Percentiles rank a stretch among this genome's conserved stretches.
Evolutionary conservation across 139 green algal species (phyloP).

Genomic region (Cymbomonas tetramitiformis): DNA sequence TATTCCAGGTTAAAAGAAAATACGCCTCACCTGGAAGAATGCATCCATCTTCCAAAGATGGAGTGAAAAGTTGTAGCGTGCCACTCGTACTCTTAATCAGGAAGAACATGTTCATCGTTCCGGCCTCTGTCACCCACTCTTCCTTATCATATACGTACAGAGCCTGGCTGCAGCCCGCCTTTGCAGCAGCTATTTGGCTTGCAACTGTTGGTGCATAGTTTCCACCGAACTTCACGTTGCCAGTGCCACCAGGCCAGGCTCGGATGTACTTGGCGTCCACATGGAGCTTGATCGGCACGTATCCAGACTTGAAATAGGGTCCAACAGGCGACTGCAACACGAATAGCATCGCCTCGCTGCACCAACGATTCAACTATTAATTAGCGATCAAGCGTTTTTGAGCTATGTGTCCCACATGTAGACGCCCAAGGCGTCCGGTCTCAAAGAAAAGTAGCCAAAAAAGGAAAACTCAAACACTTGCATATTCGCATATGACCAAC

Average conservation of each 20-base stretch:
- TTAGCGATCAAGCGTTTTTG: no score
- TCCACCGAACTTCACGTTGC: conserved; percentile 45
- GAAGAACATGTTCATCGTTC: conserved; percentile 78
- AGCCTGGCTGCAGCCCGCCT: conserved; percentile 19
- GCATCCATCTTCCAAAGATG: conserved; percentile 47
- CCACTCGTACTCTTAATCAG: conserved; percentile 36
- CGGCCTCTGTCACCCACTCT: conserved; percentile 32
- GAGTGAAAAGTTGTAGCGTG: conserved; percentile 51
- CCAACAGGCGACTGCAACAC: conserved; percentile 57
- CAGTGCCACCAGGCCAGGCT: conserved; percentile 57
- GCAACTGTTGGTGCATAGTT: conserved; percentile 66
- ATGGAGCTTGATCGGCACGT: conserved; percentile 42
- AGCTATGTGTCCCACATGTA: no score
- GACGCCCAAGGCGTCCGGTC: no score
- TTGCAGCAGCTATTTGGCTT: conserved; percentile 33
- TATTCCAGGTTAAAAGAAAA: no score
- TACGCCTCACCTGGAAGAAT: conserved; percentile 73
- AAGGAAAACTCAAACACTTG: no score
- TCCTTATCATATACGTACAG: conserved; percentile 23
- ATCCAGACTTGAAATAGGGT: conserved; percentile 55
- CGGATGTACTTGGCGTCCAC: conserved; percentile 49
- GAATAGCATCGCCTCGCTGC: conserved; percentile 36
- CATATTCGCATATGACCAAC: no score
- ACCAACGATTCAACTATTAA: no score
- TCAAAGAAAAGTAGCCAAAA: no score